Evolutionary conservation across 2,329 filamentous ascomycete genomes (phyloP), one percentile per base, ranked within the genome.

Genomic region (Fusarium haematococcum): DNA sequence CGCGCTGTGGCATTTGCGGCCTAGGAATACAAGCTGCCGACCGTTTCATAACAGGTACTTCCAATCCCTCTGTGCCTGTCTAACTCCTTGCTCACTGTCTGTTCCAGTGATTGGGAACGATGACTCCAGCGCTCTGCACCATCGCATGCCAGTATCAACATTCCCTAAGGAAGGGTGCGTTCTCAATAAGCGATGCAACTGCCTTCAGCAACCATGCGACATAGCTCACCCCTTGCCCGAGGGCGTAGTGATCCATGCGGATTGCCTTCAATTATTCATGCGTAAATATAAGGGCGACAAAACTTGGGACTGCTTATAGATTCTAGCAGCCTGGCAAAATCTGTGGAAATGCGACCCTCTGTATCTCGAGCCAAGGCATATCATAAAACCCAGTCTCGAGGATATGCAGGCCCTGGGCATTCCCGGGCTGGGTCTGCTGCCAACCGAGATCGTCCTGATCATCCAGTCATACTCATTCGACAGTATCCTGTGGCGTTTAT

Each of bases 1-100:
- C 60, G 13, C 30, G 54, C 23, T 64, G 68, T 60, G 54, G 37
- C 6, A 65, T 69, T 60, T 70, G 59, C 20, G 25, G 25, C 25
- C 25, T 13, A 10, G 32, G 33, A 16, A 39, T 63, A 50, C 37
- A 54, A 13, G 20, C 23, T 39, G 23, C 5, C 33, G 57, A 60
- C 25, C 57, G 35, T 32, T 20, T 43, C n/a, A 39, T 32, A 43
- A n/a, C 57, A 32, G 37, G 37, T 60, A 41, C 57, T n/a, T 60
- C 14, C 32, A 27, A 18, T 41, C 16, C 35, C 33, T 25, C 13
- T 30, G 6, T 6, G 2, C 20, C 30, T 39, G 25, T 18, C 13
- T 16, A 27, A 25, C 14, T n/a, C 23, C 16, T 23, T 41, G 20
- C 33, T 58, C 33, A 39, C 32, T 23, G 25, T 62, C 23, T 45